Evolutionary conservation across 345 rosid genomes (phyloP).

Genomic region (Erodium maritimum): DNA sequence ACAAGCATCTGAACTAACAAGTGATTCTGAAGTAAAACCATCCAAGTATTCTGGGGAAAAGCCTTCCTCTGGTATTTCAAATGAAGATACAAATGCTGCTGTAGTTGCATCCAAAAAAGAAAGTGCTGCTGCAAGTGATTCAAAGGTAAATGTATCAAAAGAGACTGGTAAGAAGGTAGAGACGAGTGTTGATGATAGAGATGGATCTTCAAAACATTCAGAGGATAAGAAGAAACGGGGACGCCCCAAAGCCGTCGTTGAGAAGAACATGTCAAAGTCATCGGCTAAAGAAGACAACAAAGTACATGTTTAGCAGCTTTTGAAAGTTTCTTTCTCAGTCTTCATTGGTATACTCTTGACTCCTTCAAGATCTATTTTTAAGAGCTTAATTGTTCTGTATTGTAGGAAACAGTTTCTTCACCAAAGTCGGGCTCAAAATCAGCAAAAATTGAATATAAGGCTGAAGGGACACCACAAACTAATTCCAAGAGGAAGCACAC

Average conservation of each 20-base stretch:
- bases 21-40: constrained; percentile 41
- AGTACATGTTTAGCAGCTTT: constrained; percentile 15
- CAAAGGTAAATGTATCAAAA: constrained; percentile 21
- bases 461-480: constrained; percentile 46
- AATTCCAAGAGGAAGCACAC: constrained; percentile 51
- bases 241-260: constrained; percentile 35
- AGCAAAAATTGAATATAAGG: constrained; percentile 27
- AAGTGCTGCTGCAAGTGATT: constrained; percentile 25
- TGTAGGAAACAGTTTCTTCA: constrained; percentile 44
- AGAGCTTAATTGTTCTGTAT: constrained; percentile 6
- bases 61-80: constrained; percentile 22
- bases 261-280: constrained; percentile 28
- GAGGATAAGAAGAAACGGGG: constrained; percentile 43
- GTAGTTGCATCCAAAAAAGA: constrained; percentile 26
- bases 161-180: constrained; percentile 33
- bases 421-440: constrained; percentile 39
- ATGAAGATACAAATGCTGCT: constrained; percentile 23
- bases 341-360: background rate
- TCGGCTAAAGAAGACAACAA: constrained; percentile 35
- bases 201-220: constrained; percentile 33
- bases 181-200: constrained; percentile 24
- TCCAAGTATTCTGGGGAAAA: constrained; percentile 30
- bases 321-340: constrained; percentile 6
- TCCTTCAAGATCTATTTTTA: constrained; percentile 7
- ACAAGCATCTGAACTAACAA: constrained; percentile 34